phyloP scores from a whole-genome alignment of 805 yeast species.

The Saccharomyces mikatae region DNA sequence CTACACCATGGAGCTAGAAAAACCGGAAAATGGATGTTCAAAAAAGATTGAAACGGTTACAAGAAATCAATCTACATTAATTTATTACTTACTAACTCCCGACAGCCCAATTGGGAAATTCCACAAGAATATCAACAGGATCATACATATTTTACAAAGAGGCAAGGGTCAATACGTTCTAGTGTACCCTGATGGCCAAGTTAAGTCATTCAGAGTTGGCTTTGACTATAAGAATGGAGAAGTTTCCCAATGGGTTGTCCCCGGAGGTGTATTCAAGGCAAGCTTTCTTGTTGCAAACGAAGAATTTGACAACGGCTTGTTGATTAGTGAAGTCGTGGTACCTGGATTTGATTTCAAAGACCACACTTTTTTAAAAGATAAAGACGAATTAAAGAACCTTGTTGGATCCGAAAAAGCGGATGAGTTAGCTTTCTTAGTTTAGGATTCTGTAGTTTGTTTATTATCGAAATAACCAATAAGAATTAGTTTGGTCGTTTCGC shows the following conservation, averaged over 20 bases:
- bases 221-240: slow-evolving; percentile 41
- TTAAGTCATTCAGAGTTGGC: slow-evolving; percentile 47
- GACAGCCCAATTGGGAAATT: slow-evolving; percentile 44
- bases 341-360: slow-evolving; percentile 55
- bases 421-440: slow-evolving; percentile 33
- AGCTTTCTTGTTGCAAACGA: slow-evolving; percentile 39
- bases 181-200: slow-evolving; percentile 41
- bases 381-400: slow-evolving; percentile 26
- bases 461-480: background rate
- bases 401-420: slow-evolving; percentile 35
- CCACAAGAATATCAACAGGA: slow-evolving; percentile 44
- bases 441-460: background rate
- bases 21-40: background rate
- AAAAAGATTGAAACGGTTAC: slow-evolving; percentile 5
- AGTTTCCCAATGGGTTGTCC: slow-evolving; percentile 55
- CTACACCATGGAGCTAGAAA: slow-evolving; percentile 27
- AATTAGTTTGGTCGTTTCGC: background rate
- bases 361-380: slow-evolving; percentile 37
- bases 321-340: slow-evolving; percentile 51
- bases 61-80: slow-evolving; percentile 43
- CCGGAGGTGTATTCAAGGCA: slow-evolving; percentile 52
- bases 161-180: slow-evolving; percentile 51
- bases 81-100: slow-evolving; percentile 45
- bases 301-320: slow-evolving; percentile 33
- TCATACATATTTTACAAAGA: slow-evolving; percentile 46